A percentile compares a stretch with the other conserved stretches of the same genome.
These are phyloP conservation scores for Groenewaldozyma salmanticensis DNA, from an alignment of 805 yeast species.

Conservation along the genomic window DNA sequence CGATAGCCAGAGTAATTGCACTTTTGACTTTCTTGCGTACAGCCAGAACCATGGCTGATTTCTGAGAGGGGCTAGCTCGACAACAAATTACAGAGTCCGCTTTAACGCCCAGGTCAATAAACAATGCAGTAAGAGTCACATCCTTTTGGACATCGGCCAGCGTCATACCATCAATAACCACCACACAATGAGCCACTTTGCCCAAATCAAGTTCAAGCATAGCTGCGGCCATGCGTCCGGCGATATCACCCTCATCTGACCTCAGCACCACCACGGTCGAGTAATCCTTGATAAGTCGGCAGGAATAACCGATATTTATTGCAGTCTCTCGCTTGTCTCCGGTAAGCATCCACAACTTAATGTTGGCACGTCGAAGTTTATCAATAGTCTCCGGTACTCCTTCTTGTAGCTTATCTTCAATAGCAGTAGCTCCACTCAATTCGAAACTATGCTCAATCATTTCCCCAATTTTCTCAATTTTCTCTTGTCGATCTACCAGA, in stretches of 20 bases:
- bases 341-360: constrained; percentile 95
- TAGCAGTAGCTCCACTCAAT: constrained; percentile 88
- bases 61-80: constrained; percentile 95
- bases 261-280: constrained; percentile 74
- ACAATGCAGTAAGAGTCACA: constrained; percentile 57
- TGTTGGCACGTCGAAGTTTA: constrained; percentile 84
- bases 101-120: constrained; percentile 74
- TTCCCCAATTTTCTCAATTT: constrained; percentile 66
- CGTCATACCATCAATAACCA: constrained; percentile 92
- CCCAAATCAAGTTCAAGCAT: constrained; percentile 63
- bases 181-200: constrained; percentile 81
- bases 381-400: constrained; percentile 97
- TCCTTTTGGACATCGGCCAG: constrained; percentile 65
- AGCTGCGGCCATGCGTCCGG: constrained; percentile 64
- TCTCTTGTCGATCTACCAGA: constrained; percentile 50
- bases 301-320: constrained; percentile 90
- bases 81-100: constrained; percentile 91
- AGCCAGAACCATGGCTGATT: constrained; percentile 75
- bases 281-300: constrained; percentile 85
- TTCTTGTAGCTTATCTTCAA: constrained; percentile 90
- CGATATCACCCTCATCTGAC: constrained; percentile 43
- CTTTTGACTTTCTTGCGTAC: constrained; percentile 61
- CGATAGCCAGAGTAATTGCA: constrained; percentile 87
- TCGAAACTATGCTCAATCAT: constrained; percentile 58
- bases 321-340: constrained; percentile 99